phyloP scores from a whole-genome alignment of 2,329 filamentous ascomycete genomes.

The Juglanconis juglandina region DNA sequence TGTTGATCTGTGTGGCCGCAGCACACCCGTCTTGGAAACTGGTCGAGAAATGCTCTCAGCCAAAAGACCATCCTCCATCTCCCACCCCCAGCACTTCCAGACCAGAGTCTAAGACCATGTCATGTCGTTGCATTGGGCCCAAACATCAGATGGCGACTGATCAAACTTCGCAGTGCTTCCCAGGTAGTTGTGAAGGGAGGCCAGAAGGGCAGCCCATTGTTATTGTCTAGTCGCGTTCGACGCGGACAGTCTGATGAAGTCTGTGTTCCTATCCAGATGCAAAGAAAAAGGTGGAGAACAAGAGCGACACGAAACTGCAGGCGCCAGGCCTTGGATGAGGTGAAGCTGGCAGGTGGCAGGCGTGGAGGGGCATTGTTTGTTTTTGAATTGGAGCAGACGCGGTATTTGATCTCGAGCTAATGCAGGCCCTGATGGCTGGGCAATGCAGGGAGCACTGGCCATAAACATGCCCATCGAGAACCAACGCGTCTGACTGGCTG shows the following conservation, averaged over 20 bases:
- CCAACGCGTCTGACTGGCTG: slow-evolving; percentile 11
- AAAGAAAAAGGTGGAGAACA: background rate
- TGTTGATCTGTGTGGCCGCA: background rate
- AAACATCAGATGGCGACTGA: background rate
- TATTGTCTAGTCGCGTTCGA: slow-evolving; percentile 14
- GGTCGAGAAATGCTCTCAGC: slow-evolving; percentile 1
- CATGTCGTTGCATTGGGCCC: background rate
- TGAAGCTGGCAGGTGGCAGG: background rate
- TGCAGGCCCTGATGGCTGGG: slow-evolving; percentile 5
- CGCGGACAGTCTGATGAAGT: background rate
- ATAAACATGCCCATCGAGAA: slow-evolving; percentile 1
- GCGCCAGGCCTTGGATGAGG: background rate
- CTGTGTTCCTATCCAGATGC: background rate
- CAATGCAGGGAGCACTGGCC: slow-evolving; percentile 2
- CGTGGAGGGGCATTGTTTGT: slow-evolving; percentile 14
- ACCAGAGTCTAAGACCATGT: background rate
- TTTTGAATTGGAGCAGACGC: slow-evolving; percentile 2
- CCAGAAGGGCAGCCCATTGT: background rate
- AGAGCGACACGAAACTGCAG: background rate
- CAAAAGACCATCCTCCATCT: background rate
- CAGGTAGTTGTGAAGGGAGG: background rate
- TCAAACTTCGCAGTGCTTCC: background rate
- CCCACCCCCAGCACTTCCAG: background rate
- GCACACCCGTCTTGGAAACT: background rate
- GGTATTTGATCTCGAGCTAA: slow-evolving; percentile 4